These are phyloP conservation scores for Coleophoma crateriformis DNA, from an alignment of 2,329 filamentous ascomycete species.

Conservation along the genomic window DNA sequence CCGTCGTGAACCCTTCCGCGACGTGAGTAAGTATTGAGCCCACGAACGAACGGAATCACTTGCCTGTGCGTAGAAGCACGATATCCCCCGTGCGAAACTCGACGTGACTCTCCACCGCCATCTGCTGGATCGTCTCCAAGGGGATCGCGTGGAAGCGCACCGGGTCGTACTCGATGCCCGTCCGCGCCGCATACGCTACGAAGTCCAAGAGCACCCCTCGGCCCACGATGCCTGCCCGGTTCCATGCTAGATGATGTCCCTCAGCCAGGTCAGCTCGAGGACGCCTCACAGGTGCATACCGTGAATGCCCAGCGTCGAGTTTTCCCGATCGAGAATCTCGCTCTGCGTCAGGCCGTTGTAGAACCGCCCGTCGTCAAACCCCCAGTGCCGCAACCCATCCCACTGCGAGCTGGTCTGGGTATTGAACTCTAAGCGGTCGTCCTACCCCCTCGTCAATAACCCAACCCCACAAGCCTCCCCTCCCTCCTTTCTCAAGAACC, in stretches of 20 bases:
- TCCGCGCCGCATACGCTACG: neutral
- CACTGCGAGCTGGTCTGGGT: slow-evolving; percentile 19
- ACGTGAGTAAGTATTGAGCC: neutral
- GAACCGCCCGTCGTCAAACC: neutral
- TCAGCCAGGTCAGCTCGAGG: neutral
- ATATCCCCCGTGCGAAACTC: slow-evolving; percentile 22
- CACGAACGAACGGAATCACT: neutral
- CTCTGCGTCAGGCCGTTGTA: neutral
- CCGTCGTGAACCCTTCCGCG: neutral
- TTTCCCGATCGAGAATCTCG: slow-evolving; percentile 6
- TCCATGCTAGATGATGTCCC: slow-evolving; percentile 16
- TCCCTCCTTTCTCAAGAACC: neutral
- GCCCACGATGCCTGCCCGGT: slow-evolving; percentile 26
- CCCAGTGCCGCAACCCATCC: slow-evolving; percentile 43
- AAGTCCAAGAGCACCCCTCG: neutral
- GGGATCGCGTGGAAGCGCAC: neutral
- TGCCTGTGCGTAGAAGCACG: slow-evolving; percentile 29
- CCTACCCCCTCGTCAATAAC: neutral
- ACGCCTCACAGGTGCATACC: neutral
- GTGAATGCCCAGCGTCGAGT: slow-evolving; percentile 32
- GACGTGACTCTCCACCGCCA: neutral
- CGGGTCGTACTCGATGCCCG: slow-evolving; percentile 11
- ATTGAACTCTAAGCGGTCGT: neutral
- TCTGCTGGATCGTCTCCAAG: neutral
- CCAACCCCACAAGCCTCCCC: neutral